These are phyloP conservation scores for Sabuloglossum arenarium DNA, from an alignment of 495 filamentous ascomycete genomes.

Conservation along the genomic window DNA sequence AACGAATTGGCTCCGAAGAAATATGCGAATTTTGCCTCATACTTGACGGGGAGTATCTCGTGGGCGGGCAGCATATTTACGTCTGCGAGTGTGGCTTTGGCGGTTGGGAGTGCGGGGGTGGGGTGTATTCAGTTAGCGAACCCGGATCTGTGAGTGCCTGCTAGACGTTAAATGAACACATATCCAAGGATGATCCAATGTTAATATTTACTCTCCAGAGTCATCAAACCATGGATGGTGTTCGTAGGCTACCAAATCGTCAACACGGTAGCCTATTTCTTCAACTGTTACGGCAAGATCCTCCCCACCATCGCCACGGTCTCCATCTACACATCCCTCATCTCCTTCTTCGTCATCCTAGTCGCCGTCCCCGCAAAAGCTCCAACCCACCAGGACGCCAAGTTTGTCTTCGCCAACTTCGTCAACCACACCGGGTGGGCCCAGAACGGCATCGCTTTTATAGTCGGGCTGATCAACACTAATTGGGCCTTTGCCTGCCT, in stretches of 20 bases:
- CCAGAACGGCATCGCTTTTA: constrained; percentile 38
- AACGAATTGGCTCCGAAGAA: constrained; percentile 32
- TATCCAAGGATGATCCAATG: neutral
- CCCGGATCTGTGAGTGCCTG: constrained; percentile 22
- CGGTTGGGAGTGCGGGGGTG: constrained; percentile 27
- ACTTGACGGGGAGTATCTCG: constrained; percentile 35
- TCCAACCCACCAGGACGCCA: constrained; percentile 28
- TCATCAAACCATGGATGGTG: constrained; percentile 33
- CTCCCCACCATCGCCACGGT: constrained; percentile 28
- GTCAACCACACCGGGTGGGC: constrained; percentile 42
- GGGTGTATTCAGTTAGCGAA: constrained; percentile 37
- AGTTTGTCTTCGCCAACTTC: constrained; percentile 40
- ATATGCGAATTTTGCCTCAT: constrained; percentile 29
- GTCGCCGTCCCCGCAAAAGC: constrained; percentile 33
- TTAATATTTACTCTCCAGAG: constrained; percentile 14
- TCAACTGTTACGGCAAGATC: constrained; percentile 35
- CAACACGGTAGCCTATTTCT: constrained; percentile 34
- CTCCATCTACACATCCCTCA: constrained; percentile 29
- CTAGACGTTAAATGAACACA: no score
- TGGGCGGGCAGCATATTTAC: constrained; percentile 38
- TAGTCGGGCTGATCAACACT: constrained; percentile 38
- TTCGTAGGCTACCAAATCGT: constrained; percentile 28
- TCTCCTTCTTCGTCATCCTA: constrained; percentile 33
- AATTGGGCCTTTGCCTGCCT: constrained; percentile 41
- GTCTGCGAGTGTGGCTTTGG: constrained; percentile 33